Conservation (phyloP, 345 rosid species). For the Pugionium cornutum region DNA sequence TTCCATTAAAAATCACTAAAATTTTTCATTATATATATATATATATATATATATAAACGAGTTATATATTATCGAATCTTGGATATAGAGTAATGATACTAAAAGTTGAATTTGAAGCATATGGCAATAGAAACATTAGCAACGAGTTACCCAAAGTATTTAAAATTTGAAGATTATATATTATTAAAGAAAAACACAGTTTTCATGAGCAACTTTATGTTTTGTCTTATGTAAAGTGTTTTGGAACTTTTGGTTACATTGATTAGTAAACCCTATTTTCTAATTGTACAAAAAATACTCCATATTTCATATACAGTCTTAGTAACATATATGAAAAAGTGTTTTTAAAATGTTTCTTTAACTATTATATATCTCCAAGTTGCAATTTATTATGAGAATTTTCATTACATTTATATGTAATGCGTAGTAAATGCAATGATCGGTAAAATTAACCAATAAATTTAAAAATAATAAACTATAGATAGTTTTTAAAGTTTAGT, state of each 20-base stretch:
- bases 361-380: not conserved
- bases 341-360: too few relatives aligned
- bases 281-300: not conserved
- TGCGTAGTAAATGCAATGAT: too few relatives aligned
- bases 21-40: too few relatives aligned
- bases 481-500: too few relatives aligned
- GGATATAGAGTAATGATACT: not conserved
- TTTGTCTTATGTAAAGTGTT: slow-evolving; percentile 4
- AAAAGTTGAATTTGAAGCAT: not conserved
- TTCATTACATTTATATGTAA: too few relatives aligned
- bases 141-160: not conserved
- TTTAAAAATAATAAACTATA: too few relatives aligned
- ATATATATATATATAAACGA: too few relatives aligned
- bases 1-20: too few relatives aligned
- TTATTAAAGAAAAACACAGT: not conserved
- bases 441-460: too few relatives aligned
- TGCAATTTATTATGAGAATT: slow-evolving; percentile 3
- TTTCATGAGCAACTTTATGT: not conserved
- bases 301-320: not conserved
- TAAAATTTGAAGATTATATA: not conserved
- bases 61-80: not conserved
- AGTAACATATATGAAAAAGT: not conserved
- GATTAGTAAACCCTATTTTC: not conserved
- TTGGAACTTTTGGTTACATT: slow-evolving; percentile 5
- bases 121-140: not conserved